These are phyloP conservation scores for Chytriomyces sp. DNA, from an alignment of 192 early-diverging fungal species.

Conservation along the genomic window DNA sequence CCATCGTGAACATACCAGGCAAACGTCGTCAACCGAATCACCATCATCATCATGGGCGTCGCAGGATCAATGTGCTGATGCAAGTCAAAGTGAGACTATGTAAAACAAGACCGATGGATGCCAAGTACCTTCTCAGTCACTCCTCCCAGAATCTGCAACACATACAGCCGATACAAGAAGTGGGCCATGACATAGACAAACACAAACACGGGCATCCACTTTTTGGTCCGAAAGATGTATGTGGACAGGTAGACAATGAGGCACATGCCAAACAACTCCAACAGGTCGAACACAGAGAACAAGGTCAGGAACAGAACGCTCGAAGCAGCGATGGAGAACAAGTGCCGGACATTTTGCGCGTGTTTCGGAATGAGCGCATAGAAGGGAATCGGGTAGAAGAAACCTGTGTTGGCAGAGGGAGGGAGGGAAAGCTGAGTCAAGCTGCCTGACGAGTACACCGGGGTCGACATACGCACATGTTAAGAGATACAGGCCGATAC, in stretches of 20 bases:
- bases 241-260: slow-evolving; percentile 36
- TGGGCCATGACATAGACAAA: slow-evolving; percentile 47
- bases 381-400: slow-evolving; percentile 14
- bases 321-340: slow-evolving; percentile 49
- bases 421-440: background rate
- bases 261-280: slow-evolving; percentile 40
- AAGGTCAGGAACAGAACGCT: slow-evolving; percentile 40
- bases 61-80: slow-evolving; percentile 78
- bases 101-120: slow-evolving; percentile 16
- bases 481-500: background rate
- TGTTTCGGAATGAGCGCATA: slow-evolving; percentile 15
- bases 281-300: slow-evolving; percentile 42
- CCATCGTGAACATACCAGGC: slow-evolving; percentile 87
- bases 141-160: slow-evolving; percentile 16
- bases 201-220: slow-evolving; percentile 38
- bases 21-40: slow-evolving; percentile 90
- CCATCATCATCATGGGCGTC: slow-evolving; percentile 91
- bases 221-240: slow-evolving; percentile 6
- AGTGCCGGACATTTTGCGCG: slow-evolving; percentile 36
- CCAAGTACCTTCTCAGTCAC: background rate
- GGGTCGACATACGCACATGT: background rate
- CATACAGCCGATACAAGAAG: slow-evolving; percentile 31
- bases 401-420: background rate
- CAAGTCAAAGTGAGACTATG: slow-evolving; percentile 41
- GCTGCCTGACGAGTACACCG: no score